Base-by-base conservation (phyloP, 2,329 filamentous ascomycete species). In the Penicillium sp. region DNA sequence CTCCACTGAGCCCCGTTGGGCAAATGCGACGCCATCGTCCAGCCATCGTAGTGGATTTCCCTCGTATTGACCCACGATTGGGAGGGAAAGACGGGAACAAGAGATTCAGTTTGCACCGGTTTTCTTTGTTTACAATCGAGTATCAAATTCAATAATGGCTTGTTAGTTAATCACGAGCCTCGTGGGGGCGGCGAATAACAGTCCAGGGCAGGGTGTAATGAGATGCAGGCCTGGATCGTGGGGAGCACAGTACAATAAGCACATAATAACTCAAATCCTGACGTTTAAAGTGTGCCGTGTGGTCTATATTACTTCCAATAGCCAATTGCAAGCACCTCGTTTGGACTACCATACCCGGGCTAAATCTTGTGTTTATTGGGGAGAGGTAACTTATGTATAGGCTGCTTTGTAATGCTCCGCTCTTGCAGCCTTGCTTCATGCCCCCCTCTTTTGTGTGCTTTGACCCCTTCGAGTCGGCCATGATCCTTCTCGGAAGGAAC, bases 61-160 rank as follows among this genome's bases (percentile, higher is more conserved):
- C 26, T 51, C 49, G 49, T 51, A 51, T 35, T 51, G 28, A 24
- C 49, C 49, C 49, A 24, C 35, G 33, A 40, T 40, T n/a, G 35
- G 37, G 30, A 6, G 13, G 19, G 8, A 53, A 13, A 40, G 22
- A n/a, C 50, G 33, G 30, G 30, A 53, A 53, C 5, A 40, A 15
- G 19, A 53, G 30, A 28, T 26, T 22, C 50, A 38, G 17, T 24
- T 33, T 30, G 53, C 37, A 40, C 50, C 13, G n/a, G 10, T 8
- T 37, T 37, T 15, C 50, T 17, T 33, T n/a, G 51, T 54, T 26
- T 19, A 30, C 9, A 22, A 12, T 17, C 17, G 19, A 15, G 24
- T 33, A 24, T 22, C 55, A 8, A 53, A 30, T 30, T 49, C 15
- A 56, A 56, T 53, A 56, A 59, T 62, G 58, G 56, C 54, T 35